Percentiles rank a stretch among this genome's conserved stretches.
These are phyloP conservation scores for Hygrocybe coccinea DNA, from an alignment of 768 basidiomycete genomes.

Conservation along the genomic window DNA sequence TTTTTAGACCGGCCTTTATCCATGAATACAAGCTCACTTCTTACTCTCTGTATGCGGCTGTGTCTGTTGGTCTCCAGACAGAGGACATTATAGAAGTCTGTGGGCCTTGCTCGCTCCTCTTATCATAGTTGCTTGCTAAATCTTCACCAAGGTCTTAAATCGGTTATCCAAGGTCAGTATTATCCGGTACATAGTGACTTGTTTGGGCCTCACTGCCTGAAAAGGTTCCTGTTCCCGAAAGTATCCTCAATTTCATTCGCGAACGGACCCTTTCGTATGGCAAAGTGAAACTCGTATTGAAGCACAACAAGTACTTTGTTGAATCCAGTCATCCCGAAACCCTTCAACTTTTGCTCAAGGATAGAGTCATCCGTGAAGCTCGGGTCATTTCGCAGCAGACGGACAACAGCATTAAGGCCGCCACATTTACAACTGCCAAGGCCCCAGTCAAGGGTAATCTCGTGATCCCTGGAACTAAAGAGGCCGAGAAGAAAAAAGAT, in stretches of 20 bases:
- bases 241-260: slow-evolving; percentile 80
- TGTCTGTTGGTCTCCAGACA: slow-evolving; percentile 95
- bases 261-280: slow-evolving; percentile 95
- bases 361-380: slow-evolving; percentile 78
- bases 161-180: slow-evolving; percentile 67
- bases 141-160: slow-evolving; percentile 59
- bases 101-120: slow-evolving; percentile 27
- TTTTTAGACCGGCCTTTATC: slow-evolving; percentile 86
- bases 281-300: slow-evolving; percentile 96
- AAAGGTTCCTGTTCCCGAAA: slow-evolving; percentile 88
- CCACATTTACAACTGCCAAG: slow-evolving; percentile 74
- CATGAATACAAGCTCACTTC: slow-evolving; percentile 99
- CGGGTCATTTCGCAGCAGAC: slow-evolving; percentile 64
- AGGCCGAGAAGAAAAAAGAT: slow-evolving; percentile 66
- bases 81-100: slow-evolving; percentile 96
- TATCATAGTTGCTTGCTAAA: slow-evolving; percentile 27
- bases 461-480: slow-evolving; percentile 82
- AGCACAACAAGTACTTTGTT: slow-evolving; percentile 96
- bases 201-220: slow-evolving; percentile 3
- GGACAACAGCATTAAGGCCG: slow-evolving; percentile 72
- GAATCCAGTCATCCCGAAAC: slow-evolving; percentile 95
- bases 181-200: slow-evolving; percentile 2
- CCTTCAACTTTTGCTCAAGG: slow-evolving; percentile 80
- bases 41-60: slow-evolving; percentile 96
- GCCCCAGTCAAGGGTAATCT: slow-evolving; percentile 79